Evolutionary conservation across 352 stramenopile genomes (phyloP), one percentile per base, ranked within the genome.

Genomic region (Globisporangium viniferum): DNA sequence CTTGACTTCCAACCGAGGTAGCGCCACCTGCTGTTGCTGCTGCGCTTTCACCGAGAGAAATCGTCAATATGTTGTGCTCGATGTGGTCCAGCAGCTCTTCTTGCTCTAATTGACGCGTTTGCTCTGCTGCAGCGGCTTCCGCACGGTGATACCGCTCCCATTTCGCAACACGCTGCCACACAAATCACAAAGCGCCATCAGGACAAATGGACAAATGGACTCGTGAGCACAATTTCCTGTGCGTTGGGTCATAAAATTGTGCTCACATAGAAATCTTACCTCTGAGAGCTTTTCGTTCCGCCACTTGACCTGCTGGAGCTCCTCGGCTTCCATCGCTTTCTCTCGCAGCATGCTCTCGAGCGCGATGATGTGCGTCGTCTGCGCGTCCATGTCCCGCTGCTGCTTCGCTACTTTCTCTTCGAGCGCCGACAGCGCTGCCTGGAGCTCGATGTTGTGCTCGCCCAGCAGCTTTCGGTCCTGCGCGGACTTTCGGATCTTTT

Each of bases 401-500:
- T 90, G 73, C 59, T 71, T 71, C 15, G 15, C 54, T 0, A 86
- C 68, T 24, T 80, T 78, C 57, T 81, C 73, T 59, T 94, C 81
- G 67, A 91, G 79, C 8, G 68, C 61, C 18, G 70, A 72, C 24
- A 91, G 67, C 46, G 79, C 62, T 29, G 89, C 74, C 48, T 93
- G 83, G 12, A 93, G 75, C 71, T 93, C 85, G 53, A 94, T 76
- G 54, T 94, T 94, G 73, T 92, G 83, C 66, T 93, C 87, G 24
- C 82, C 92, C 59, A 92, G 65, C 18, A 92, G 70, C 67, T 94
- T 94, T 0, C 84, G 80, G 41, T 94, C 83, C 36, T 91, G 82
- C 10, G 85, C 82, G 64, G 91, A 93, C 69, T 93, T 93, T 51
- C 66, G 61, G 41, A 60, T 57, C 63, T 63, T 62, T 20, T 65